These are phyloP conservation scores for Sicyos edulis DNA, from an alignment of 306 rosid species.

Conservation along the genomic window DNA sequence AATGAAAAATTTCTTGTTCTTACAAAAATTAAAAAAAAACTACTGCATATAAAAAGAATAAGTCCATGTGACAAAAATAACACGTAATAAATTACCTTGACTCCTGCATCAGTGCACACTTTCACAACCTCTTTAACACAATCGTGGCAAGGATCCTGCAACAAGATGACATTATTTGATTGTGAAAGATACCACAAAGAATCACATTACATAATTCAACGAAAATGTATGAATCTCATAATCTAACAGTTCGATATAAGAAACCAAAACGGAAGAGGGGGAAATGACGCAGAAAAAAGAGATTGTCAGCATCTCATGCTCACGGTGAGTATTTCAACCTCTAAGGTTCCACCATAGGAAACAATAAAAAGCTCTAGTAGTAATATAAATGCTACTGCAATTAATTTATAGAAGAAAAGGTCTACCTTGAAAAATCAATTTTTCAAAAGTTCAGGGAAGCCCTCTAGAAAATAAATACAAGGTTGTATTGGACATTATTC, in stretches of 20 bases:
- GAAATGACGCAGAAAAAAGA: not conserved
- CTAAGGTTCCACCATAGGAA: not conserved
- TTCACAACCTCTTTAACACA: slow-evolving; percentile 73
- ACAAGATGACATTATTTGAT: not conserved
- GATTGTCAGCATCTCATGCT: not conserved
- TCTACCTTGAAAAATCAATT: not conserved
- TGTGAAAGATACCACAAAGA: not conserved
- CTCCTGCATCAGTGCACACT: slow-evolving; percentile 76
- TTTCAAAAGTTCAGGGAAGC: not conserved
- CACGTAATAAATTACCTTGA: slow-evolving; percentile 54
- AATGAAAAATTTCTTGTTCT: too few species aligned
- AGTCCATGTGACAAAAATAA: slow-evolving; percentile 17
- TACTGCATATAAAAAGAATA: not conserved
- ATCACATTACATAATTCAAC: not conserved
- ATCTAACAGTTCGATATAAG: not conserved
- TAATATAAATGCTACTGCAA: not conserved
- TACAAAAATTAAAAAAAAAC: too few species aligned
- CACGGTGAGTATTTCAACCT: not conserved
- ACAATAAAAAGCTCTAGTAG: not conserved
- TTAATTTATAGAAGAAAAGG: not conserved
- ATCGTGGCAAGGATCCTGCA: slow-evolving; percentile 88
- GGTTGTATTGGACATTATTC: not conserved
- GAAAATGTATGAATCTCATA: not conserved
- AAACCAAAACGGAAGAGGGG: not conserved
- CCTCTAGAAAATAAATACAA: not conserved